Evolutionary conservation across 331 rosid genomes (phyloP).

Genomic region (Spiraea crenata): DNA sequence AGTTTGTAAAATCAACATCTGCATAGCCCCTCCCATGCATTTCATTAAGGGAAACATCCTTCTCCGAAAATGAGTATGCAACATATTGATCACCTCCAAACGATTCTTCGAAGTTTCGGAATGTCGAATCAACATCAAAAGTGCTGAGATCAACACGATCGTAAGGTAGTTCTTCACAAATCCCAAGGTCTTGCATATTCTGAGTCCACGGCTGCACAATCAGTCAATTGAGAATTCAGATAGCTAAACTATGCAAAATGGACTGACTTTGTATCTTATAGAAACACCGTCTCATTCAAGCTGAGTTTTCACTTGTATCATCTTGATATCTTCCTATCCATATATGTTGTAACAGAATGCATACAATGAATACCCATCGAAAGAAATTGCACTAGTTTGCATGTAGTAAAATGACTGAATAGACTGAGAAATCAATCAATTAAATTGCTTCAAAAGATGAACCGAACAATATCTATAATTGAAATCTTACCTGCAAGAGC

Average conservation of each 20-base stretch:
- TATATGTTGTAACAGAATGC: too few species aligned
- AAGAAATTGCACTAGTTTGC: too few species aligned
- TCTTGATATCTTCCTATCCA: too few species aligned
- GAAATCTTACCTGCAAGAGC: too few species aligned
- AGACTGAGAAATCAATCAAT: too few species aligned
- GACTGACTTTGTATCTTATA: too few species aligned
- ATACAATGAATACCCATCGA: too few species aligned
- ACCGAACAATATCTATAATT: too few species aligned
- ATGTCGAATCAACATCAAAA: constrained; percentile 74
- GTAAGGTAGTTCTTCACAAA: constrained; percentile 62
- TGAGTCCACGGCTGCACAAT: constrained; percentile 76
- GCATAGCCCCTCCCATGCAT: constrained; percentile 14
- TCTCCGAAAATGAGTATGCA: constrained; percentile 52
- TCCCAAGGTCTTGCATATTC: constrained; percentile 82
- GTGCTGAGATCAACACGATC: constrained; percentile 55
- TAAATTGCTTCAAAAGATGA: too few species aligned
- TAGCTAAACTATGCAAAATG: not conserved
- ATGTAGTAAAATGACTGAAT: too few species aligned
- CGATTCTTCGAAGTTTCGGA: constrained; percentile 68
- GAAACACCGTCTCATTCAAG: too few species aligned
- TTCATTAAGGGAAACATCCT: not conserved
- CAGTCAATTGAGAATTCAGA: not conserved
- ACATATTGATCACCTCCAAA: constrained; percentile 68
- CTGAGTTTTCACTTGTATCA: too few species aligned
- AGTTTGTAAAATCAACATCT: not conserved